Conservation (phyloP, 805 yeast genomes). For the Priceomyces haplophilus region DNA sequence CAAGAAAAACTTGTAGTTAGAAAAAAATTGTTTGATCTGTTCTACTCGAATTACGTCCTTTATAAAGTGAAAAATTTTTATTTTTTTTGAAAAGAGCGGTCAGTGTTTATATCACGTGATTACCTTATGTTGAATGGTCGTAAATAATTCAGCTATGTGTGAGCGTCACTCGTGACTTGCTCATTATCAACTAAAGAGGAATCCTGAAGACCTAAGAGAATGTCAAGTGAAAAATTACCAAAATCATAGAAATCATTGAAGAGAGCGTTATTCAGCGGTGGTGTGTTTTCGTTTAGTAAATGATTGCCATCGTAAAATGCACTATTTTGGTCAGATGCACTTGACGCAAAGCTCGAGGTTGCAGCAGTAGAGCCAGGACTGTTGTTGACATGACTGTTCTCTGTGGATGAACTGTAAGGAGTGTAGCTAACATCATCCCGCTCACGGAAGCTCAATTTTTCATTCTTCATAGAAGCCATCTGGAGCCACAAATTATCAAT, state of each 20-base stretch:
- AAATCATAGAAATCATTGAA: background rate
- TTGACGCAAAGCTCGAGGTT: background rate
- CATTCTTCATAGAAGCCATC: conserved; percentile 22
- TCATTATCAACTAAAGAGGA: background rate
- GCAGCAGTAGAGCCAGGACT: background rate
- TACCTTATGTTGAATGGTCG: background rate
- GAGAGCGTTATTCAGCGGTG: background rate
- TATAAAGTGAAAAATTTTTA: too few relatives aligned
- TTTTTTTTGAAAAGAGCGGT: too few relatives aligned
- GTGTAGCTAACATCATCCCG: background rate
- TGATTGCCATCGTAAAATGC: too few relatives aligned
- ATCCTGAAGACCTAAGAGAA: background rate
- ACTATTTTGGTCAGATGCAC: background rate
- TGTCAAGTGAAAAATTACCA: background rate
- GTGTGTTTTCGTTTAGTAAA: too few relatives aligned
- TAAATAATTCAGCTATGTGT: background rate
- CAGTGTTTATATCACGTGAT: background rate
- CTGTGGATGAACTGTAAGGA: too few relatives aligned
- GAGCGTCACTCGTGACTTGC: background rate
- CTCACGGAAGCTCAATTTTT: background rate
- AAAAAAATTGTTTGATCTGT: background rate
- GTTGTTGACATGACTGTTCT: too few relatives aligned
- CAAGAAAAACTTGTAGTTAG: background rate
- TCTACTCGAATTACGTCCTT: too few relatives aligned
- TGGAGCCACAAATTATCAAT: conserved; percentile 38